Conservation (phyloP, 257 asterid species). For the Salvia splendens region DNA sequence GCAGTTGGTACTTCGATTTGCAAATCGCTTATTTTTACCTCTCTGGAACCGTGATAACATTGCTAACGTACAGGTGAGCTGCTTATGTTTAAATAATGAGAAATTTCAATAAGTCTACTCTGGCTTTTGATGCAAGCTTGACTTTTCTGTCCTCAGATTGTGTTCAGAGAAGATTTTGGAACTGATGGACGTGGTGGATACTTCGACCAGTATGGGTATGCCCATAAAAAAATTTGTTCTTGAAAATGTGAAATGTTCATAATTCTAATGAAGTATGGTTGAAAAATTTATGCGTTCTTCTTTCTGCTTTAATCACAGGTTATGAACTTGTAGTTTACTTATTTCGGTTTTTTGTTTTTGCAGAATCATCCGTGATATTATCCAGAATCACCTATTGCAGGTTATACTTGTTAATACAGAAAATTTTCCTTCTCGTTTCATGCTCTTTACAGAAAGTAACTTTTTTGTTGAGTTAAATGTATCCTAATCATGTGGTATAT, state of each 20-base stretch:
- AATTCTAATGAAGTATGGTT: not conserved
- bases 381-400: constrained; percentile 93
- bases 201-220: constrained; percentile 96
- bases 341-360: constrained; percentile 31
- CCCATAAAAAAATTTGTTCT: constrained; percentile 8
- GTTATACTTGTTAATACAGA: constrained; percentile 40
- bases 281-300: constrained; percentile 17
- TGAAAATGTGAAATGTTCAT: constrained; percentile 11
- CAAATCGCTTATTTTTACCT: constrained; percentile 92
- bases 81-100: constrained; percentile 12
- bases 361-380: constrained; percentile 93
- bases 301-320: constrained; percentile 16
- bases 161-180: constrained; percentile 98
- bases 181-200: constrained; percentile 99
- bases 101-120: not conserved
- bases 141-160: constrained; percentile 58
- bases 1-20: constrained; percentile 99
- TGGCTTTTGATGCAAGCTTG: constrained; percentile 13
- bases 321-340: constrained; percentile 6
- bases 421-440: constrained; percentile 13
- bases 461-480: not conserved
- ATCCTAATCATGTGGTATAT: not conserved
- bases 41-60: constrained; percentile 99
- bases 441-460: not conserved
- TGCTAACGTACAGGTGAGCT: constrained; percentile 80